A percentile compares a stretch with the other conserved stretches of the same genome.
These are phyloP conservation scores for Aspergillus sp. DNA, from an alignment of 2,329 filamentous ascomycete species.

Conservation along the genomic window DNA sequence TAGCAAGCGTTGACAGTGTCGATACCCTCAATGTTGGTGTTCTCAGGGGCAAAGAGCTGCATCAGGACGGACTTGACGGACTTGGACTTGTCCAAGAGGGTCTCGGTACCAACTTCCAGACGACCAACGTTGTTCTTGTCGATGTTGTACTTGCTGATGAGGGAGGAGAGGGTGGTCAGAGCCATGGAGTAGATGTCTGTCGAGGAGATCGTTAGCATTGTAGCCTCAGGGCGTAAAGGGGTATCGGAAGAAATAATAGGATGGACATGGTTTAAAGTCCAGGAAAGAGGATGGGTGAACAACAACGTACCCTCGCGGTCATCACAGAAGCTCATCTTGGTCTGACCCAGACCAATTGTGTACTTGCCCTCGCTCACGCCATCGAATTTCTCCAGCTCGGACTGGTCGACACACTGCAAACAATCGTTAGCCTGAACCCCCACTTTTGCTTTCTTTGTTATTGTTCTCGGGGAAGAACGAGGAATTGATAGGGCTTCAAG, in stretches of 20 bases:
- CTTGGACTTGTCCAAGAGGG: slow-evolving; percentile 85
- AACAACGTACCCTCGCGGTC: slow-evolving; percentile 71
- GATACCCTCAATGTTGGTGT: slow-evolving; percentile 80
- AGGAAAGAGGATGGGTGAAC: background rate
- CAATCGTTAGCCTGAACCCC: slow-evolving; percentile 11
- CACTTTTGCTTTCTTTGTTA: background rate
- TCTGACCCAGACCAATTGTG: slow-evolving; percentile 87
- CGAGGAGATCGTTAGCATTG: slow-evolving; percentile 11
- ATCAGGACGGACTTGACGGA: slow-evolving; percentile 86
- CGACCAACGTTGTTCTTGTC: slow-evolving; percentile 75
- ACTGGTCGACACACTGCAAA: slow-evolving; percentile 75
- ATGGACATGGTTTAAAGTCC: background rate
- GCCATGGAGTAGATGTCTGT: slow-evolving; percentile 88
- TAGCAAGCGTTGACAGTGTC: slow-evolving; percentile 86
- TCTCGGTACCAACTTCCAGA: slow-evolving; percentile 83
- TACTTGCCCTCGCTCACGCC: slow-evolving; percentile 80
- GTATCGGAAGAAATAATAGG: background rate
- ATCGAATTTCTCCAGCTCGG: slow-evolving; percentile 82
- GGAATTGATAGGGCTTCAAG: background rate
- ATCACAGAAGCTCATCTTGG: slow-evolving; percentile 90
- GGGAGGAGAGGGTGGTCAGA: slow-evolving; percentile 73
- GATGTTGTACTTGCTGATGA: slow-evolving; percentile 80
- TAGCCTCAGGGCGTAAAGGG: background rate
- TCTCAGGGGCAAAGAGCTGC: slow-evolving; percentile 76
- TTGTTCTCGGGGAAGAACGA: background rate